Evolutionary conservation across 805 yeast genomes (phyloP).

Genomic region (Sugiyamaella boreocaroliniensis): DNA sequence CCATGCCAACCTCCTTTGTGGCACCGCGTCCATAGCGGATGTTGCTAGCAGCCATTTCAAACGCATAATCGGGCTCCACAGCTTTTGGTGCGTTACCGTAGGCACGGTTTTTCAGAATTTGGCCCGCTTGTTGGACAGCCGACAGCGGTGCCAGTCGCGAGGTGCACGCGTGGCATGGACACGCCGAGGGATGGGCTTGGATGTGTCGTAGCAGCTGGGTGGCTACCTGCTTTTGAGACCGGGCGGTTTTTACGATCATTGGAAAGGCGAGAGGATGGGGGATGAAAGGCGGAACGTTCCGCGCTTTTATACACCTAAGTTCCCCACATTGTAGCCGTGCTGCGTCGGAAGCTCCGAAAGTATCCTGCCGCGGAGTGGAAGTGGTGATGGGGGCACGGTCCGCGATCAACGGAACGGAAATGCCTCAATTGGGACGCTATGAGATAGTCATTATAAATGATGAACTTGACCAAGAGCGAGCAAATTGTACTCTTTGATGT

Average conservation of each 20-base stretch:
- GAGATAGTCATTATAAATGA: no score
- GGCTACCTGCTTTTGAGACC: slow-evolving; percentile 9
- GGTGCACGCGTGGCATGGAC: slow-evolving; percentile 33
- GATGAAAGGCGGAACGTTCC: no score
- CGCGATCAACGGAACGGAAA: no score
- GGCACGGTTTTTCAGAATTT: slow-evolving; percentile 11
- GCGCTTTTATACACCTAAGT: no score
- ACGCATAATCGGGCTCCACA: slow-evolving; percentile 31
- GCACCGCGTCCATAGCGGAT: slow-evolving; percentile 36
- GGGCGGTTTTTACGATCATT: slow-evolving; percentile 5
- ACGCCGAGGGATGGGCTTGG: slow-evolving; percentile 25
- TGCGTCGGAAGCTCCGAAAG: no score
- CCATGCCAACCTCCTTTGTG: slow-evolving; percentile 34
- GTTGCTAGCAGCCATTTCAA: slow-evolving; percentile 36
- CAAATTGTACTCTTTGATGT: no score
- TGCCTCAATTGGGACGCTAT: no score
- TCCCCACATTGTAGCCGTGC: no score
- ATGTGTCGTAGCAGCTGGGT: slow-evolving; percentile 8
- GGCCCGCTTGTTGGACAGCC: slow-evolving; percentile 13
- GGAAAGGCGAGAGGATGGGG: background rate
- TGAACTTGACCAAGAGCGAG: no score
- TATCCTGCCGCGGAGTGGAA: no score
- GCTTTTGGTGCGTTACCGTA: slow-evolving; percentile 5
- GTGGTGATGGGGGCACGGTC: no score
- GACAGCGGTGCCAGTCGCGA: slow-evolving; percentile 8